phyloP scores from a whole-genome alignment of 2,329 filamentous ascomycete genomes.

The Monosporascus sp. region DNA sequence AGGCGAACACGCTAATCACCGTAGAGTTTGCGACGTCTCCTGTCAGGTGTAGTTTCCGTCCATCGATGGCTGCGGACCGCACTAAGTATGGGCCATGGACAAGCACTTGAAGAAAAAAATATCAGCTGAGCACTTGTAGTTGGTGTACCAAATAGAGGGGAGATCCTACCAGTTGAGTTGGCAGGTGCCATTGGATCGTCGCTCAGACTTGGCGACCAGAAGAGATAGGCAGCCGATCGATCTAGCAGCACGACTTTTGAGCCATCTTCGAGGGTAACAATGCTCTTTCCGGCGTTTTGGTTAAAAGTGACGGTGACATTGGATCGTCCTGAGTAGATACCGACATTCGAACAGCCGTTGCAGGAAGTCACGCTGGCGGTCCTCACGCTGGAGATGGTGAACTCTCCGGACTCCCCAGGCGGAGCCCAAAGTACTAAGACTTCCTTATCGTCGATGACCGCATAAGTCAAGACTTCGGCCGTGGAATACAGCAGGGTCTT shows the following conservation, averaged over 20 bases:
- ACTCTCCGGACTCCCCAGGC: constrained; percentile 49
- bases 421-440: constrained; percentile 49
- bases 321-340: constrained; percentile 34
- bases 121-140: neutral
- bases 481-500: constrained; percentile 50
- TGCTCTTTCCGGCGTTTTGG: constrained; percentile 42
- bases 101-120: constrained; percentile 31
- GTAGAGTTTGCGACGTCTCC: constrained; percentile 41
- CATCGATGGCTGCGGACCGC: constrained; percentile 34
- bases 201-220: constrained; percentile 49
- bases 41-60: constrained; percentile 33
- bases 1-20: constrained; percentile 41
- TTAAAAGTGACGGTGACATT: constrained; percentile 42
- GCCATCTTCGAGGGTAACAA: constrained; percentile 41
- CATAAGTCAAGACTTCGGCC: constrained; percentile 48
- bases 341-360: constrained; percentile 34
- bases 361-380: constrained; percentile 32
- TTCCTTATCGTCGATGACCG: constrained; percentile 40
- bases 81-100: constrained; percentile 49
- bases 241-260: constrained; percentile 48
- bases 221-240: constrained; percentile 47
- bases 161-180: constrained; percentile 37
- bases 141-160: fast-evolving
- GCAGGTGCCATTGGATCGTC: constrained; percentile 39
- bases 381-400: constrained; percentile 38